Conservation (phyloP, 2,329 filamentous ascomycete species). For the Aspergillus persii region DNA sequence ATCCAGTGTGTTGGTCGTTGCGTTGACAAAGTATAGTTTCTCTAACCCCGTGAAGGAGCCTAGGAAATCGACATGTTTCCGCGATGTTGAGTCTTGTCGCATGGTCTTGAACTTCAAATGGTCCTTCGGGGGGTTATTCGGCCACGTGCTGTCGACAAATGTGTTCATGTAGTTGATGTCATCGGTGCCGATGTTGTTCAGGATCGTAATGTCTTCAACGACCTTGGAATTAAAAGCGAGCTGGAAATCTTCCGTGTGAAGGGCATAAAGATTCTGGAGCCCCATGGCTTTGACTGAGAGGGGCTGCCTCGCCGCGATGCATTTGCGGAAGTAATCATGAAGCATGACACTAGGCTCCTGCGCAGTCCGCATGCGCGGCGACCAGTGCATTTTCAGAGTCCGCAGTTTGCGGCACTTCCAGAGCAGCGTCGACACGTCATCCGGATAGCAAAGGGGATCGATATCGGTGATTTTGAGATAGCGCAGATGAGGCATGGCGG, state of each 20-base stretch:
- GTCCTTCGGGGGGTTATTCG: constrained; percentile 27
- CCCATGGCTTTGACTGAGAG: constrained; percentile 52
- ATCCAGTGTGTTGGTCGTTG: constrained; percentile 28
- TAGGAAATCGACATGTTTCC: constrained; percentile 45
- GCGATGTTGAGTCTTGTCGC: constrained; percentile 49
- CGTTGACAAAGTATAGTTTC: constrained; percentile 52
- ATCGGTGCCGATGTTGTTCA: constrained; percentile 53
- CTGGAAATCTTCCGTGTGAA: constrained; percentile 49
- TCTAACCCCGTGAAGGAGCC: constrained; percentile 46
- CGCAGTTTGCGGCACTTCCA: constrained; percentile 53
- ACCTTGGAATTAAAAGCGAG: constrained; percentile 41
- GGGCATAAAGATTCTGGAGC: constrained; percentile 59
- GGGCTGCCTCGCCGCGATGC: constrained; percentile 46
- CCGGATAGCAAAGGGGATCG: constrained; percentile 63
- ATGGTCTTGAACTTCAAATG: constrained; percentile 47
- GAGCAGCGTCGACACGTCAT: constrained; percentile 59
- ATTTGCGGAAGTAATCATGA: constrained; percentile 56
- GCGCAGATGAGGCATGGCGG: constrained; percentile 55
- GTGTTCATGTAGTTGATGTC: constrained; percentile 39
- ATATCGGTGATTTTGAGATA: constrained; percentile 57
- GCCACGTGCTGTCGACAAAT: constrained; percentile 59
- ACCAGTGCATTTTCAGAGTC: constrained; percentile 59
- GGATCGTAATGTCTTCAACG: constrained; percentile 51
- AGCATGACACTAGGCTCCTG: constrained; percentile 58
- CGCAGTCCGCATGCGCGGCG: constrained; percentile 58